A percentile compares a stretch with the other conserved stretches of the same genome.
Conservation (phyloP, 2,329 filamentous ascomycete genomes). For the Exophiala sp. region DNA sequence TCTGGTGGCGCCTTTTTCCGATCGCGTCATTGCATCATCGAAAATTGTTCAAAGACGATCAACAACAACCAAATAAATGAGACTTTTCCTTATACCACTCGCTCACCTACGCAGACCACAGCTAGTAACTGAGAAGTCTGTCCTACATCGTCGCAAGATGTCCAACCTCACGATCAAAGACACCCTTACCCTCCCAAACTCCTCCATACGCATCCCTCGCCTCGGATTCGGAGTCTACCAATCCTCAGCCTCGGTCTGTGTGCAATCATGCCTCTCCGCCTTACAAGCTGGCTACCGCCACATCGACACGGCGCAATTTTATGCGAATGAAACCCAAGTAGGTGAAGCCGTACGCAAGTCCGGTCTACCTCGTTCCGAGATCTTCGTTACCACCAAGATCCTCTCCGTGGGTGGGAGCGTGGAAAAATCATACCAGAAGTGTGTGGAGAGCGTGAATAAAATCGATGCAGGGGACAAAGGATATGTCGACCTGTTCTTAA, state of each 20-base stretch:
- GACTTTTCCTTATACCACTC: background rate
- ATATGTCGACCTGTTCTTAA: slow-evolving; percentile 69
- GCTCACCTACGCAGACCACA: background rate
- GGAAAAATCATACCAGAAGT: slow-evolving; percentile 58
- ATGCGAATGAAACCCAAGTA: slow-evolving; percentile 66
- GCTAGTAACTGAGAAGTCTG: background rate
- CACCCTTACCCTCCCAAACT: slow-evolving; percentile 50
- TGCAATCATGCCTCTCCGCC: slow-evolving; percentile 57
- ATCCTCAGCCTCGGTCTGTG: slow-evolving; percentile 53
- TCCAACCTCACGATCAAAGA: slow-evolving; percentile 46
- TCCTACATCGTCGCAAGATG: slow-evolving; percentile 26
- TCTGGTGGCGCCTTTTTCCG: background rate
- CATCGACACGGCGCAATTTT: slow-evolving; percentile 63
- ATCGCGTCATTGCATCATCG: slow-evolving; percentile 9
- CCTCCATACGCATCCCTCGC: slow-evolving; percentile 55
- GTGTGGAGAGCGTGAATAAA: slow-evolving; percentile 61
- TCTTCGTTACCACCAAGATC: slow-evolving; percentile 72
- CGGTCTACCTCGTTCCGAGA: slow-evolving; percentile 53
- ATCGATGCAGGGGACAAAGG: slow-evolving; percentile 53
- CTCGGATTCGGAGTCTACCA: slow-evolving; percentile 72
- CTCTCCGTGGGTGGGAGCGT: slow-evolving; percentile 51
- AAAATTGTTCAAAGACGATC: background rate
- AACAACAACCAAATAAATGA: background rate
- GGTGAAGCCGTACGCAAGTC: slow-evolving; percentile 60
- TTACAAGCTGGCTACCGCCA: slow-evolving; percentile 54